Evolutionary conservation across 176 grass and related monocot genomes (phyloP).

Genomic region (Zea mays): Zm-B73-REFERENCE-NAM-5.0 NC_050096.1:146118001-146118500

Average conservation of each 20-base stretch:
- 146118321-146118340: conserved; percentile 87
- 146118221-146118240: not conserved
- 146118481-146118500: not conserved
- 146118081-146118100: conserved; percentile 88
- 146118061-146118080: conserved; percentile 84
- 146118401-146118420: conserved; percentile 87
- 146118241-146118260: conserved; percentile 65
- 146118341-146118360: conserved; percentile 99
- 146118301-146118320: conserved; percentile 95
- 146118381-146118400: conserved; percentile 78
- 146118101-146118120: conserved; percentile 99
- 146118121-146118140: conserved; percentile 97
- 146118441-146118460: conserved; percentile 35
- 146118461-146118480: not conserved
- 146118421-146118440: conserved; percentile 90
- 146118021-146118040: conserved; percentile 15
- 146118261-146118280: conserved; percentile 89
- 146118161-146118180: conserved; percentile 91
- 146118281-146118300: conserved; percentile 80
- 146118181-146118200: conserved; percentile 22
- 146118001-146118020: not conserved
- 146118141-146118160: conserved; percentile 91
- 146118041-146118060: conserved; percentile 23
- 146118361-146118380: conserved; percentile 98
- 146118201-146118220: conserved; percentile 14